Percentiles rank a stretch among this genome's conserved stretches.
These are phyloP conservation scores for Plantago major DNA, from an alignment of 257 asterid genomes.

Conservation along the genomic window DNA sequence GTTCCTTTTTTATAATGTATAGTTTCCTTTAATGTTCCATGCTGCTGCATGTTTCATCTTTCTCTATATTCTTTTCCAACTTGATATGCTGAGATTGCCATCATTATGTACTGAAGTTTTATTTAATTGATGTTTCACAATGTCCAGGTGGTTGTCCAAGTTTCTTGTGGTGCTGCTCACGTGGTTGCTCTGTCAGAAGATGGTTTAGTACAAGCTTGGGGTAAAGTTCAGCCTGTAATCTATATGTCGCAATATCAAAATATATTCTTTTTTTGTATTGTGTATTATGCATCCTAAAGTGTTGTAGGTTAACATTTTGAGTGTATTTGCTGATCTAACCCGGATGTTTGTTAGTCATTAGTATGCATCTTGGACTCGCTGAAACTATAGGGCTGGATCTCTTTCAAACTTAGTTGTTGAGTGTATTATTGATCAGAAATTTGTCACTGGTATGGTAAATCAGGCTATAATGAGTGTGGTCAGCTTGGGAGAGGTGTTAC, in stretches of 20 bases:
- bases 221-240: slow-evolving; percentile 33
- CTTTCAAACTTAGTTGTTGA: slow-evolving; percentile 20
- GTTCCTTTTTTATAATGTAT: background rate
- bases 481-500: slow-evolving; percentile 99
- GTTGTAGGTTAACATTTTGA: background rate
- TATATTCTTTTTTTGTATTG: slow-evolving; percentile 12
- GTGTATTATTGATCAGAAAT: slow-evolving; percentile 45
- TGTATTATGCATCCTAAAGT: background rate
- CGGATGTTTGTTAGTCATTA: slow-evolving; percentile 10
- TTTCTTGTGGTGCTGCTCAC: slow-evolving; percentile 97
- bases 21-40: background rate
- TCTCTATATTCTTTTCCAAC: background rate
- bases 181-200: slow-evolving; percentile 91
- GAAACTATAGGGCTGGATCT: slow-evolving; percentile 25
- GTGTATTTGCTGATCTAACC: background rate
- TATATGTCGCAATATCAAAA: background rate
- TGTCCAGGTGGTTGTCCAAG: slow-evolving; percentile 75
- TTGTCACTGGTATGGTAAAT: slow-evolving; percentile 55
- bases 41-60: too few species aligned
- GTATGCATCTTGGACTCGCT: slow-evolving; percentile 12
- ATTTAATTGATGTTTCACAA: background rate
- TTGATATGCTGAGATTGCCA: background rate
- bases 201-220: slow-evolving; percentile 92
- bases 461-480: slow-evolving; percentile 98
- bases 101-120: background rate